Base-by-base conservation (phyloP, 805 yeast genomes). In the Debaryomyces tyrocola region DNA sequence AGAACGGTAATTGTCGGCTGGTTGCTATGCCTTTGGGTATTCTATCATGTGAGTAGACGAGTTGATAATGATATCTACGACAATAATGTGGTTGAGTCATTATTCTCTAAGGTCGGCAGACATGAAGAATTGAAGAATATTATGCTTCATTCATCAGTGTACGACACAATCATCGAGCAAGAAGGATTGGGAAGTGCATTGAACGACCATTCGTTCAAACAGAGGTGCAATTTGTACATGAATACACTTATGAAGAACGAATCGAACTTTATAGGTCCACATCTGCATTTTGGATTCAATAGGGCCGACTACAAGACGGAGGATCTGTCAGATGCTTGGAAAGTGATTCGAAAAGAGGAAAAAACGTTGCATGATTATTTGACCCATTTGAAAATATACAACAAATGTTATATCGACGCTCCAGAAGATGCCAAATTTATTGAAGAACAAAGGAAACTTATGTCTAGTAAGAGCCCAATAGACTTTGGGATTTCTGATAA, bases 181-280 rank as follows among this genome's bases (percentile, higher is more conserved):
- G 38, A 18, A 7, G 31, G 35, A n/a, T 39, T 40, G 28, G n/a
- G 29, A 12, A 27, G 51, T 9, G 29, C 57, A 11, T 42, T 56
- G 21, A 27, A 43, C 9, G 33, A 46, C n/a, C 44, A 45, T 10
- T 42, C 44, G 7, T 44, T 44, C 34, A 27, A 45, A 9, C 48
- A 53, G n/a, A 48, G 64, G 33, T 63, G 69, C 54, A 55, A 57
- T 20, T 42, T 51, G 7, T 63, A 53, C 46, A 61, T 62, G 46
- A 49, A 55, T n/a, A 48, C 50, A 14, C 33, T 53, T 14, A 44
- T 45, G 33, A 21, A 20, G 4, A n/a, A 29, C 4, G 50, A 55
- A 15, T 14, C 44, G 2, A 41, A 55, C 8, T 33, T 35, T 4
- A 43, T 54, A 10, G 53, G 54, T 20, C 64, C 61, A 3, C 33